phyloP scores from a whole-genome alignment of 257 asterid species.

The Primulina eburnea region DNA sequence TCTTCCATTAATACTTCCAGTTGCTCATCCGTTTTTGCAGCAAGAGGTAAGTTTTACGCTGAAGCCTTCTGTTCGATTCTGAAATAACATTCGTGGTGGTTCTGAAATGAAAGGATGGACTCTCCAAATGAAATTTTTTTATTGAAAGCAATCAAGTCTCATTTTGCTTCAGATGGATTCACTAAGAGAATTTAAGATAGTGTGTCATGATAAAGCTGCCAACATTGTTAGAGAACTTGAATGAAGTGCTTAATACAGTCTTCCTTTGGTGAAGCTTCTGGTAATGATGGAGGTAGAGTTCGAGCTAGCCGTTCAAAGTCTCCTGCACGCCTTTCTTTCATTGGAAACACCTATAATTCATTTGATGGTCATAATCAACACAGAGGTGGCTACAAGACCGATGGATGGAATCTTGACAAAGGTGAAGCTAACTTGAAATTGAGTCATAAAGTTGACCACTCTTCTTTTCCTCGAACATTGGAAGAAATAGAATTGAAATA shows the following conservation, averaged over 20 bases:
- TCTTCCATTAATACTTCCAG: slow-evolving; percentile 33
- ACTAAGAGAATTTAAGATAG: slow-evolving; percentile 64
- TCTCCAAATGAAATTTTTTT: slow-evolving; percentile 42
- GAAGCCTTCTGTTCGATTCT: slow-evolving; percentile 81
- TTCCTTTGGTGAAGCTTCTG: slow-evolving; percentile 99
- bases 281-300: slow-evolving; percentile 85
- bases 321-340: slow-evolving; percentile 57
- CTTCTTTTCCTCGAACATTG: slow-evolving; percentile 55
- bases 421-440: slow-evolving; percentile 54
- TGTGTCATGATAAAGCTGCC: slow-evolving; percentile 85
- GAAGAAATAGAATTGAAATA: slow-evolving; percentile 77
- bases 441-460: slow-evolving; percentile 46
- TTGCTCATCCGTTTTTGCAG: slow-evolving; percentile 62
- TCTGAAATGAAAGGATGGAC: slow-evolving; percentile 71
- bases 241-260: slow-evolving; percentile 74
- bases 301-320: slow-evolving; percentile 85
- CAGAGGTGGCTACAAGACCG: slow-evolving; percentile 57
- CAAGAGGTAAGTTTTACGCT: slow-evolving; percentile 97
- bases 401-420: slow-evolving; percentile 67
- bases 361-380: slow-evolving; percentile 66
- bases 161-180: slow-evolving; percentile 59
- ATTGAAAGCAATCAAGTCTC: slow-evolving; percentile 64
- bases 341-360: slow-evolving; percentile 50
- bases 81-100: slow-evolving; percentile 73
- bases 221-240: slow-evolving; percentile 65